A percentile compares a stretch with the other conserved stretches of the same genome.
These are phyloP conservation scores for Lachnellula arida DNA, from an alignment of 2,329 filamentous ascomycete species.

Conservation along the genomic window DNA sequence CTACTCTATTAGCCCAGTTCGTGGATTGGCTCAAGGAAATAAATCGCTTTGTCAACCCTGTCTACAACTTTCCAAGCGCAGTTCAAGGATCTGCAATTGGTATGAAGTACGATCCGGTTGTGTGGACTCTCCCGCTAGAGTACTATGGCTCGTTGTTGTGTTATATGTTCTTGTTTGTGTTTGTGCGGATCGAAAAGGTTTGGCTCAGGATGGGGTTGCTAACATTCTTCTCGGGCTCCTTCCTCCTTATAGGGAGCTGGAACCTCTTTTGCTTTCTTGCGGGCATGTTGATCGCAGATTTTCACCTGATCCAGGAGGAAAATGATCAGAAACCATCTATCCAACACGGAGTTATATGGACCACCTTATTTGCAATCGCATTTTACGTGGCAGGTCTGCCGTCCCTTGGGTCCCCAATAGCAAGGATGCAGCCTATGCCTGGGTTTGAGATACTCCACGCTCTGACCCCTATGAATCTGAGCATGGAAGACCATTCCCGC, in stretches of 20 bases:
- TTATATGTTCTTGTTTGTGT: constrained; percentile 18
- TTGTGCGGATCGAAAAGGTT: constrained; percentile 13
- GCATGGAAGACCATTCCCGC: constrained; percentile 19
- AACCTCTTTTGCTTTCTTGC: constrained; percentile 23
- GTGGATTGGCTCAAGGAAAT: constrained; percentile 22
- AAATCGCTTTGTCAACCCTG: constrained; percentile 19
- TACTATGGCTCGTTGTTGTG: constrained; percentile 39
- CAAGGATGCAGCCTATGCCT: constrained; percentile 18
- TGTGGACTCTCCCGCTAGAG: constrained; percentile 47
- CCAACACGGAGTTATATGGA: constrained; percentile 7
- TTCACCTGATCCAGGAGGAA: constrained; percentile 20
- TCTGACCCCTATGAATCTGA: constrained; percentile 14
- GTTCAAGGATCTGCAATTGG: constrained; percentile 17
- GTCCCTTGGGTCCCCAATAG: constrained; percentile 6
- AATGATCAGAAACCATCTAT: neutral
- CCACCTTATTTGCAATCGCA: constrained; percentile 8
- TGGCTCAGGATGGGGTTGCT: constrained; percentile 15
- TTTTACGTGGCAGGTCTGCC: constrained; percentile 26
- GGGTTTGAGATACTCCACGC: constrained; percentile 18
- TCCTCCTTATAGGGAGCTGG: constrained; percentile 20
- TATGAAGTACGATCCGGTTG: constrained; percentile 38
- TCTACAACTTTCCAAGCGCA: constrained; percentile 13
- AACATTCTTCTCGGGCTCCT: constrained; percentile 8
- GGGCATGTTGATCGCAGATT: constrained; percentile 23
- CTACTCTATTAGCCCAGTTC: constrained; percentile 14